Conservation (phyloP, 257 asterid genomes). For the Capsicum rhomboideum region DNA sequence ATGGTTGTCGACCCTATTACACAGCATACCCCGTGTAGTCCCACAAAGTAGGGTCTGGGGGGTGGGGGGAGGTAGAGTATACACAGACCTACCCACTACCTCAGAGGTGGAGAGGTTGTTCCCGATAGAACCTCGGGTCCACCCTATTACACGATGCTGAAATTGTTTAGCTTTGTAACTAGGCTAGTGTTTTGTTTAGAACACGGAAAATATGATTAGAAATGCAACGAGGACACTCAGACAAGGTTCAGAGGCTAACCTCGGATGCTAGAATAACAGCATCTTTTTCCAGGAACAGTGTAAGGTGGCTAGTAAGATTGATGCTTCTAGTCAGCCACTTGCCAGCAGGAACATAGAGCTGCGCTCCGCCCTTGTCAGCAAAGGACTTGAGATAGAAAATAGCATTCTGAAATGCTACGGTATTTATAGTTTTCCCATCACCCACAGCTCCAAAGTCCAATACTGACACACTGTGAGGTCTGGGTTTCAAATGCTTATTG, state of each 20-base stretch:
- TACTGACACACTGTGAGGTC: constrained; percentile 98
- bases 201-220: not conserved
- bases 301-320: constrained; percentile 94
- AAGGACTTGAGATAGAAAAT: constrained; percentile 92
- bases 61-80: too few relatives aligned
- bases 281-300: constrained; percentile 82
- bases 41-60: too few relatives aligned
- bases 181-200: not conserved
- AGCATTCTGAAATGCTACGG: constrained; percentile 94
- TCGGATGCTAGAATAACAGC: constrained; percentile 83
- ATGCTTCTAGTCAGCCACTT: constrained; percentile 84
- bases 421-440: constrained; percentile 79
- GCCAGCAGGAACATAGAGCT: constrained; percentile 91
- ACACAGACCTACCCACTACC: too few relatives aligned
- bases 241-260: constrained; percentile 29
- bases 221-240: not conserved
- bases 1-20: not conserved
- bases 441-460: constrained; percentile 93
- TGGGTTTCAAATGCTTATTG: constrained; percentile 57
- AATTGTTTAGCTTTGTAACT: not conserved
- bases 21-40: too few relatives aligned
- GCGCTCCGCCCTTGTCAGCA: constrained; percentile 97
- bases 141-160: not conserved
- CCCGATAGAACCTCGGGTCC: too few relatives aligned
- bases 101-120: too few relatives aligned